Evolutionary conservation across 192 early-diverging fungal species (phyloP).

Genomic region (Coemansia nantahalensis): DNA sequence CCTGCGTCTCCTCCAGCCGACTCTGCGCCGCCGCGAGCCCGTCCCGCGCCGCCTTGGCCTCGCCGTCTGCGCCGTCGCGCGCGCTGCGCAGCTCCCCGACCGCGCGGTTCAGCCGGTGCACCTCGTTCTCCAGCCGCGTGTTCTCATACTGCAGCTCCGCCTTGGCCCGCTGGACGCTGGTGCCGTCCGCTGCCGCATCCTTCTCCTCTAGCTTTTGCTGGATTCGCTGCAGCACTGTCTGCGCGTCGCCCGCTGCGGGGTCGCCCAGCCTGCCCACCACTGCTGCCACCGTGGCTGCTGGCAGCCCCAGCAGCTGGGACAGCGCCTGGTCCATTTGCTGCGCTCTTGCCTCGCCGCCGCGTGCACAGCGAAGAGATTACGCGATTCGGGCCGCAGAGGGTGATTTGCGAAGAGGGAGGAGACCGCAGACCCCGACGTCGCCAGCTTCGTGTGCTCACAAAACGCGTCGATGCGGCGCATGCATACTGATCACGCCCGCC

Average conservation of each 20-base stretch:
- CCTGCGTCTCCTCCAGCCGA: slow-evolving; percentile 4
- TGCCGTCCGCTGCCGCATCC: background rate
- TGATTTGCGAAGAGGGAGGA: no score
- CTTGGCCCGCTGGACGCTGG: slow-evolving; percentile 16
- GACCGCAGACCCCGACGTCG: no score
- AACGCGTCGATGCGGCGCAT: no score
- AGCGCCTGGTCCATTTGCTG: slow-evolving; percentile 21
- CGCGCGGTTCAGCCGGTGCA: slow-evolving; percentile 40
- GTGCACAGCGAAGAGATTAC: no score
- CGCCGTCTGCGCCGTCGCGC: slow-evolving; percentile 17
- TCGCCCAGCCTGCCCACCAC: slow-evolving; percentile 26
- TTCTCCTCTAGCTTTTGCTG: slow-evolving; percentile 17
- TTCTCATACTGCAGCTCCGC: slow-evolving; percentile 49
- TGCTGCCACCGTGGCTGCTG: slow-evolving; percentile 14
- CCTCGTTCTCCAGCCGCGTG: slow-evolving; percentile 34
- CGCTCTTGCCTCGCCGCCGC: background rate
- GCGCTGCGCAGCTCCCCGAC: slow-evolving; percentile 35
- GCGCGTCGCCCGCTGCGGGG: slow-evolving; percentile 3
- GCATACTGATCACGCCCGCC: no score
- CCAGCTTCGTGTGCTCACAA: no score
- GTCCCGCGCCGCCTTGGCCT: slow-evolving; percentile 1
- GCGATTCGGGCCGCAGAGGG: no score
- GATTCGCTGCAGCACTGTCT: slow-evolving; percentile 15
- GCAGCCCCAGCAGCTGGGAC: slow-evolving; percentile 28
- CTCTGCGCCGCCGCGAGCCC: slow-evolving; percentile 19